Evolutionary conservation across 1,284 basidiomycete genomes (phyloP), one percentile per base, ranked within the genome.

Genomic region (Cryptococcus sp.): DNA sequence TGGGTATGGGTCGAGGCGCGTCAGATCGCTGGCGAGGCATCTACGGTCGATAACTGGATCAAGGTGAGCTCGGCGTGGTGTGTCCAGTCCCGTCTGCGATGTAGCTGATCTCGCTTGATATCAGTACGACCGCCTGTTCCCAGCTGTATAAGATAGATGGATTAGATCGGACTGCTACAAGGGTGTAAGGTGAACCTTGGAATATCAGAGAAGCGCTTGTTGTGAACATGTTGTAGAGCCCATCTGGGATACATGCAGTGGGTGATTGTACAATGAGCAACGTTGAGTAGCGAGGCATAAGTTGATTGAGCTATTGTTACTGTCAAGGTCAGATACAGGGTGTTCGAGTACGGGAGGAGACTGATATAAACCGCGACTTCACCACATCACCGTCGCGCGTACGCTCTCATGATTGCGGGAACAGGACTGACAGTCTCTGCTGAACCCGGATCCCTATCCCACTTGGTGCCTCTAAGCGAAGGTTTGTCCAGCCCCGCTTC

Each of bases 1-100:
- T 96, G 93, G 93, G 83, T 94, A 19, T 92, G 87, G 85, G 82
- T 93, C 54, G 93, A 97, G 79, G 91, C 91, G 15, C 84, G 93
- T 57, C 86, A 90, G 60, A 82, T 94, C 54, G 90, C 89, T n/a
- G 86, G 87, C 2, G 82, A 88, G 8, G 83, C 87, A 52, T 86
- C 91, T 65, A 84, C 86, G 22, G 89, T 96, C 67, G 87, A 93
- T 55, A 60, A 71, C 35, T 78, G 77, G 75, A 74, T 78, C 62
- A 77, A 74, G 64, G 65, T 70, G 60, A 53, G 70, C 70, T 11
- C 23, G 59, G 66, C 38, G 22, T 2, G 22, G 8, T n/a, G 43
- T 8, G 7, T 43, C 23, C 41, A 27, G 50, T 52, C 16, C 45
- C 45, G 27, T 52, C 40, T 25, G 43, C 30, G 20, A 41, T 52